Conservation (phyloP, 352 stramenopile genomes). For the Globisporangium spiculum region DNA sequence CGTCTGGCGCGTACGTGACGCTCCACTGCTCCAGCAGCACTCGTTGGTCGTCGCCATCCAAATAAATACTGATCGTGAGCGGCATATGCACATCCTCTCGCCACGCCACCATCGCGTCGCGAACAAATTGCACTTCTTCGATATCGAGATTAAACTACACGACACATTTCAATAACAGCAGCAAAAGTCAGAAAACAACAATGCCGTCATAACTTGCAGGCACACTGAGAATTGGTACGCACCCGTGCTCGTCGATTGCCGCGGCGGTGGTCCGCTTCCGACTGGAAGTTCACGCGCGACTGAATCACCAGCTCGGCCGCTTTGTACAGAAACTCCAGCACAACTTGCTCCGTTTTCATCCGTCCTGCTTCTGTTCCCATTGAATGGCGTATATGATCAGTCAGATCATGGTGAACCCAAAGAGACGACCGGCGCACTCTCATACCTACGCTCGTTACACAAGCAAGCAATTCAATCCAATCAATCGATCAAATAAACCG, state of each 20-base stretch:
- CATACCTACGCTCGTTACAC: background rate
- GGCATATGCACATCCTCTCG: slow-evolving; percentile 71
- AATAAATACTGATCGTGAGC: slow-evolving; percentile 68
- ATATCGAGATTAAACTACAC: slow-evolving; percentile 82
- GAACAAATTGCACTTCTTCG: slow-evolving; percentile 66
- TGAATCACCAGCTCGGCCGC: slow-evolving; percentile 78
- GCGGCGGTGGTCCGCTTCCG: slow-evolving; percentile 39
- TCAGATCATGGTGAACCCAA: background rate
- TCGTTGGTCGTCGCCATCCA: slow-evolving; percentile 41
- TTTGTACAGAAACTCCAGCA: slow-evolving; percentile 86
- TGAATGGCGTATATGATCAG: background rate
- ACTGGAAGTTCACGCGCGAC: slow-evolving; percentile 69
- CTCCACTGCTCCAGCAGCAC: slow-evolving; percentile 79
- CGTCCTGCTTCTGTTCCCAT: slow-evolving; percentile 38
- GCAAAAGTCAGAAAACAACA: background rate
- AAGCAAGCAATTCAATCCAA: background rate
- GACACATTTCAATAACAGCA: background rate
- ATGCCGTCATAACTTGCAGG: background rate
- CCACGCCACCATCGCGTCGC: slow-evolving; percentile 63
- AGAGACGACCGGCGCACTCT: background rate
- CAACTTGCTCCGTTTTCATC: slow-evolving; percentile 80
- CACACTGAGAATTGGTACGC: slow-evolving; percentile 17
- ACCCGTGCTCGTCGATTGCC: slow-evolving; percentile 58
- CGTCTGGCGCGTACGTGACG: slow-evolving; percentile 46
- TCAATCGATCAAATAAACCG: background rate